These are phyloP conservation scores for Candida nanaspora DNA, from an alignment of 805 yeast species.

Conservation along the genomic window DNA sequence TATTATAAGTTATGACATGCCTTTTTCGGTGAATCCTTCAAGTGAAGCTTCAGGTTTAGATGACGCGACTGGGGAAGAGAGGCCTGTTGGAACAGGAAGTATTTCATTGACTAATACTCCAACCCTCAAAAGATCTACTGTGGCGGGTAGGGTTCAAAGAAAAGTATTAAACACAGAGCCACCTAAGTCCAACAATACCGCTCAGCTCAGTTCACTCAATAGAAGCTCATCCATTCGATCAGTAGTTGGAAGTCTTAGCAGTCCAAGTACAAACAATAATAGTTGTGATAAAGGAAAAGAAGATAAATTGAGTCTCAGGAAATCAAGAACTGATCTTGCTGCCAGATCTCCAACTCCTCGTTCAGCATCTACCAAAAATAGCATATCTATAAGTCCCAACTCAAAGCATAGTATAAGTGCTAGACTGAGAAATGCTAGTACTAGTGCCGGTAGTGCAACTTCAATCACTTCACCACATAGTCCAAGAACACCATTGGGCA, in stretches of 20 bases:
- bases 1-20: slow-evolving; percentile 1
- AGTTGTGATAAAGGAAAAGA: background rate
- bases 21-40: background rate
- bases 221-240: background rate
- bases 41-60: background rate
- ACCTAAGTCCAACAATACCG: background rate
- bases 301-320: background rate
- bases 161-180: slow-evolving; percentile 8
- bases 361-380: slow-evolving; percentile 4
- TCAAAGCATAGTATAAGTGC: slow-evolving; percentile 6
- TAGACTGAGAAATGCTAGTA: slow-evolving; percentile 8
- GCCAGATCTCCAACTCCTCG: slow-evolving; percentile 7
- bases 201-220: background rate
- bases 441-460: background rate
- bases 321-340: background rate
- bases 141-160: slow-evolving; percentile 17
- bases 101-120: slow-evolving; percentile 8
- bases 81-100: background rate
- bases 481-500: background rate
- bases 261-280: background rate
- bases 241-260: background rate
- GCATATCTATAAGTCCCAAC: slow-evolving; percentile 3
- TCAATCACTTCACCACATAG: background rate
- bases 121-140: slow-evolving; percentile 1
- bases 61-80: background rate